phyloP scores from a whole-genome alignment of 805 yeast species.

The Candida bentonensis region DNA sequence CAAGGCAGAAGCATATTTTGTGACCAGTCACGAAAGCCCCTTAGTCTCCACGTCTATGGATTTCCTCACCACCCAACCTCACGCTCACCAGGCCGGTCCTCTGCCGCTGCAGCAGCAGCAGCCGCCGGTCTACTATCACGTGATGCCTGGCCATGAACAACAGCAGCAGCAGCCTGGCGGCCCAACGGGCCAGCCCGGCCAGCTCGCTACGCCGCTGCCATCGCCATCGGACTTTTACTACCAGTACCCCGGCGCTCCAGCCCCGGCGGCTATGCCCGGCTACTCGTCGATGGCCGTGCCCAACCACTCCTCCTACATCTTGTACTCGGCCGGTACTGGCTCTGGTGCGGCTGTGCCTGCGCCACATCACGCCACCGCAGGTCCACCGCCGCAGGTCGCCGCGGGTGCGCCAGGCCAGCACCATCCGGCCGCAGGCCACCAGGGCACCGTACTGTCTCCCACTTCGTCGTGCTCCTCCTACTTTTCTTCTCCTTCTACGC shows the following conservation, averaged over 20 bases:
- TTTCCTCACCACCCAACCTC: too few relatives aligned
- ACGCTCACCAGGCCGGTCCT: too few relatives aligned
- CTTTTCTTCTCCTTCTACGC: not conserved
- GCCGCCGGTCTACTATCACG: not conserved
- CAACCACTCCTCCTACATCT: not conserved
- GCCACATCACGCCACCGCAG: too few relatives aligned
- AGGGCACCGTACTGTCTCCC: not conserved
- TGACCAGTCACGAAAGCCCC: too few relatives aligned
- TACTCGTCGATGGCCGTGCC: not conserved
- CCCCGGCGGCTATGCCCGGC: not conserved
- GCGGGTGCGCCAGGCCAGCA: not conserved
- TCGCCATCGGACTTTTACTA: not conserved
- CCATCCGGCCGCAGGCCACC: not conserved
- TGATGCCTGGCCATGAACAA: not conserved
- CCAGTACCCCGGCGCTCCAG: not conserved
- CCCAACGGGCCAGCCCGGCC: not conserved
- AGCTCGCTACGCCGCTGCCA: not conserved
- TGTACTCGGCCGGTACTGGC: not conserved
- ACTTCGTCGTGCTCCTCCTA: conserved; percentile 1
- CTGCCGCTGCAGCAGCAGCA: not conserved
- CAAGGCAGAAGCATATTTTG: too few relatives aligned
- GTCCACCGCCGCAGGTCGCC: not conserved
- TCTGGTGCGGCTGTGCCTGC: too few relatives aligned
- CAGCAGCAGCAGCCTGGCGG: not conserved
- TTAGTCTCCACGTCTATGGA: too few relatives aligned